Evolutionary conservation across 2,329 filamentous ascomycete species (phyloP).

Genomic region (Fusarium verticillioides): DNA sequence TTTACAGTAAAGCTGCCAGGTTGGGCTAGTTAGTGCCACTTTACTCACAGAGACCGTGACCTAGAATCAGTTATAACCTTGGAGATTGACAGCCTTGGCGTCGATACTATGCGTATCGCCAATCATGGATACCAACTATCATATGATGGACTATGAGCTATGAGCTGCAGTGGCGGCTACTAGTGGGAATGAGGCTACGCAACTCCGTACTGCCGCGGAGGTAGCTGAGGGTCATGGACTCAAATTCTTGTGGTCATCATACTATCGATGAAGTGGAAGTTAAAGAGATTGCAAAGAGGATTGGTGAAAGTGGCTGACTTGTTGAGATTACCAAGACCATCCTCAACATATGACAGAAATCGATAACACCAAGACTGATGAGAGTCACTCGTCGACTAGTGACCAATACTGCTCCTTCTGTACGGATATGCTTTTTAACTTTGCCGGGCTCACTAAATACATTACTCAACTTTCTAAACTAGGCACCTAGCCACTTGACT

Average conservation of each 20-base stretch:
- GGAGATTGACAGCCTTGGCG: not conserved
- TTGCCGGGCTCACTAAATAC: not conserved
- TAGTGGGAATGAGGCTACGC: not conserved
- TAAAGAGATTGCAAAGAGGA: not conserved
- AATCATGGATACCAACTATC: not conserved
- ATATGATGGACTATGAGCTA: not conserved
- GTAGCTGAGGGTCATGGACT: not conserved
- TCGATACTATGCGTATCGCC: not conserved
- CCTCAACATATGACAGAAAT: not conserved
- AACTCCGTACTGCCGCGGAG: slow-evolving; percentile 11
- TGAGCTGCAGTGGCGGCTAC: not conserved
- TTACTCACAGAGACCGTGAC: not conserved
- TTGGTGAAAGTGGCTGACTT: not conserved
- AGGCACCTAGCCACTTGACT: not conserved
- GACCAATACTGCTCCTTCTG: slow-evolving; percentile 7
- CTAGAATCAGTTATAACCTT: slow-evolving; percentile 4
- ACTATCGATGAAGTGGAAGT: not conserved
- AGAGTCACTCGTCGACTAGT: not conserved
- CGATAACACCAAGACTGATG: not conserved
- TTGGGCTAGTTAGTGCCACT: not conserved
- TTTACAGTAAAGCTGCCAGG: not conserved
- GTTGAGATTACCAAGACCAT: not conserved
- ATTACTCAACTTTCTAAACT: not conserved
- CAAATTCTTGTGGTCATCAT: not conserved
- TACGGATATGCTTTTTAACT: not conserved